phyloP scores from a whole-genome alignment of 1,284 basidiomycete genomes.

The Trametes hirsuta region DNA sequence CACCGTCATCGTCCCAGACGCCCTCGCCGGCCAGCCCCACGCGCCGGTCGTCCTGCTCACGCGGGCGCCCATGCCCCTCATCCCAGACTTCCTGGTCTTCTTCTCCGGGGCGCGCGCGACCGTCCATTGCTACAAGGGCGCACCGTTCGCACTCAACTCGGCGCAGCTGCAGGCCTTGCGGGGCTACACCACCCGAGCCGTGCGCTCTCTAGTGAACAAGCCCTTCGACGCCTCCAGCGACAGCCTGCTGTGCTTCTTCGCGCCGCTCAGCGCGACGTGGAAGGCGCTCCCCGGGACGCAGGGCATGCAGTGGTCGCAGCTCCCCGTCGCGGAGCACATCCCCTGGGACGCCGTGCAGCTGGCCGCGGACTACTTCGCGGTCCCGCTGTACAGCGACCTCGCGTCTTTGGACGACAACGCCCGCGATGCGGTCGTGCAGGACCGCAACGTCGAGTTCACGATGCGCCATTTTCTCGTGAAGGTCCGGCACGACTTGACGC shows the following conservation, averaged over 20 bases:
- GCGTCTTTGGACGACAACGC: conserved; percentile 49
- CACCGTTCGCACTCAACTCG: conserved; percentile 52
- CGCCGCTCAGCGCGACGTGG: conserved; percentile 53
- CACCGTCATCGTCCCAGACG: conserved; percentile 48
- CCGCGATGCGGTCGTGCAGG: conserved; percentile 70
- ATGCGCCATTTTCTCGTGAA: conserved; percentile 60
- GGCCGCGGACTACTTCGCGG: conserved; percentile 53
- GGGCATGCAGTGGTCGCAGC: conserved; percentile 32
- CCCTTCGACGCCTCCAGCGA: conserved; percentile 55
- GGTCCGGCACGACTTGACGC: conserved; percentile 67
- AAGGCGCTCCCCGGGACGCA: conserved; percentile 19
- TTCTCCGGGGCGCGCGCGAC: conserved; percentile 48
- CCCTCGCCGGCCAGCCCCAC: conserved; percentile 41
- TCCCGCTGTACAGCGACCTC: conserved; percentile 49
- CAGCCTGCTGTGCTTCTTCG: conserved; percentile 64
- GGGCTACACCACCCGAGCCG: conserved; percentile 64
- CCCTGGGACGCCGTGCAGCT: conserved; percentile 65
- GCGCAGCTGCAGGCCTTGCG: conserved; percentile 52
- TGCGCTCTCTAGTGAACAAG: conserved; percentile 68
- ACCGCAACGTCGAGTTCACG: conserved; percentile 77
- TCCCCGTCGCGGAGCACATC: conserved; percentile 51
- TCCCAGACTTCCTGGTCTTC: conserved; percentile 62
- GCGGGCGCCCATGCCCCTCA: conserved; percentile 59
- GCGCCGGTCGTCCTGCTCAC: conserved; percentile 68
- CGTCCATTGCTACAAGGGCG: conserved; percentile 48